A percentile compares a stretch with the other conserved stretches of the same genome.
Evolutionary conservation across 177 flowering plant genomes (phyloP).

Genomic region (Vitis hybrid): DNA sequence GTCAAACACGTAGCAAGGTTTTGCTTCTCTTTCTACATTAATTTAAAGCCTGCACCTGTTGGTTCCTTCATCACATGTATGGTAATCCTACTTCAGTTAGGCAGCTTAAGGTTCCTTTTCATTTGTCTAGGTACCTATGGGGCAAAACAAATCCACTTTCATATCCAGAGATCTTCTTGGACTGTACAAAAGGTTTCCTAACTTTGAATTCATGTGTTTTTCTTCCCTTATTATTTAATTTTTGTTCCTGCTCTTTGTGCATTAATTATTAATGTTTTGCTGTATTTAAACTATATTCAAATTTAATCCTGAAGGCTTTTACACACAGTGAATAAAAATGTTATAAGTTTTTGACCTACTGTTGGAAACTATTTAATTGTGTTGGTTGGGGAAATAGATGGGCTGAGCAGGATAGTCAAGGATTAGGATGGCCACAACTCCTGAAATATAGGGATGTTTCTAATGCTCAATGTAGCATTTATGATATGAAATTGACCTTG

Average conservation of each 20-base stretch:
- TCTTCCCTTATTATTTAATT: neutral
- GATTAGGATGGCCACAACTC: too few species aligned
- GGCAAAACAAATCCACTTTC: conserved; percentile 26
- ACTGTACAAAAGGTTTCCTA: conserved; percentile 64
- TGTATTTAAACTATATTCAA: neutral
- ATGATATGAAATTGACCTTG: neutral
- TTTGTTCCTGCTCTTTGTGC: neutral
- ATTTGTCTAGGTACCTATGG: conserved; percentile 34
- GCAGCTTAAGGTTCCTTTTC: conserved; percentile 2
- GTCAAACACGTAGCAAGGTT: conserved; percentile 29
- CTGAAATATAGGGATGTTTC: too few species aligned
- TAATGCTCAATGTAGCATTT: too few species aligned
- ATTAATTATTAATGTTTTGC: neutral
- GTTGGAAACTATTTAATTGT: too few species aligned
- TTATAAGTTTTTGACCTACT: too few species aligned
- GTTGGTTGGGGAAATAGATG: too few species aligned
- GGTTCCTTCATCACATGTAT: neutral
- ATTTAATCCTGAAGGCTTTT: neutral
- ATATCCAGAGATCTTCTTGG: conserved; percentile 63
- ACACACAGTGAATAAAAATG: too few species aligned
- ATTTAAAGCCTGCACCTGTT: neutral
- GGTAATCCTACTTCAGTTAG: neutral
- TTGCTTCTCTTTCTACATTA: neutral
- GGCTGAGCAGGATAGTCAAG: too few species aligned
- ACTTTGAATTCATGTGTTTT: conserved; percentile 1